These are phyloP conservation scores for Erysiphe neolycopersici DNA, from an alignment of 2,329 filamentous ascomycete species.

Conservation along the genomic window DNA sequence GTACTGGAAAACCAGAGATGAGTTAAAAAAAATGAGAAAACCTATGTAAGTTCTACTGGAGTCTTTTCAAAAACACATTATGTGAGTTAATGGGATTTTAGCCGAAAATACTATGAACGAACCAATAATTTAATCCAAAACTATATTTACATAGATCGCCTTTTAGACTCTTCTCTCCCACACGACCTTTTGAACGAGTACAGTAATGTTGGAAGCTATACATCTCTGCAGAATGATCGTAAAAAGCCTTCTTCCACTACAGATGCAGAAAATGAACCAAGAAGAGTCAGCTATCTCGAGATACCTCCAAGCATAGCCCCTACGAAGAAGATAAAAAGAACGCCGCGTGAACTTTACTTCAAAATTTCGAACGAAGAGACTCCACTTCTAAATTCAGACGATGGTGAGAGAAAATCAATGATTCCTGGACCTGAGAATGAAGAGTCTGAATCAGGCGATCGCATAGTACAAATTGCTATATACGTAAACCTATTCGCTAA, in stretches of 20 bases:
- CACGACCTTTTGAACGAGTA: constrained; percentile 85
- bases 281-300: background rate
- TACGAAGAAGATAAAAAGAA: constrained; percentile 39
- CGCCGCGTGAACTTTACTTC: constrained; percentile 56
- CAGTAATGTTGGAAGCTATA: constrained; percentile 20
- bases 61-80: background rate
- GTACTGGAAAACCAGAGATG: constrained; percentile 61
- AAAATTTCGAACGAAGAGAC: constrained; percentile 37
- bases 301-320: constrained; percentile 4
- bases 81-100: constrained; percentile 10
- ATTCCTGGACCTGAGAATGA: constrained; percentile 41
- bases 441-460: constrained; percentile 45
- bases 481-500: constrained; percentile 41
- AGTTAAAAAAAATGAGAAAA: constrained; percentile 44
- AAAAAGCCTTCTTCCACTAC: constrained; percentile 47
- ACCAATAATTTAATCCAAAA: constrained; percentile 75
- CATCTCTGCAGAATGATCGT: constrained; percentile 18
- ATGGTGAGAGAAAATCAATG: background rate
- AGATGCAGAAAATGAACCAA: constrained; percentile 29
- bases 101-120: constrained; percentile 63
- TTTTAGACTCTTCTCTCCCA: constrained; percentile 78
- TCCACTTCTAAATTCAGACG: constrained; percentile 20
- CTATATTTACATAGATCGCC: constrained; percentile 75
- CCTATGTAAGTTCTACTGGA: constrained; percentile 24
- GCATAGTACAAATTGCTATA: constrained; percentile 64